phyloP scores from a whole-genome alignment of 768 basidiomycete genomes.

The Candolleomyces efflorescens region DNA sequence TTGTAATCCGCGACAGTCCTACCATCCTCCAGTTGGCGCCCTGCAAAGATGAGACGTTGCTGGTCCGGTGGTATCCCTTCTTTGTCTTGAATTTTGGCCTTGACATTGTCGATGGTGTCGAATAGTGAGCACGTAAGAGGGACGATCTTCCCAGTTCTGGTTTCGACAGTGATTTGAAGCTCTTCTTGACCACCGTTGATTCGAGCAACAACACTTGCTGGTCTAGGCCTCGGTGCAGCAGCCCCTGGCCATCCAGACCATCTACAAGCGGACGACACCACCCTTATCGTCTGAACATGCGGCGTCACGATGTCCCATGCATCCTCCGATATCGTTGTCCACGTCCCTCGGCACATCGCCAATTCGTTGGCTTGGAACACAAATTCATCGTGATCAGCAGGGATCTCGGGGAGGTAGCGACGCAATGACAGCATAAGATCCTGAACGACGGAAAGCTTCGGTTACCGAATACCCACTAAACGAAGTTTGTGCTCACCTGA shows the following conservation, averaged over 20 bases:
- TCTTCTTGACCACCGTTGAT: too few species aligned
- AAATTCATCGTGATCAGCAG: neutral
- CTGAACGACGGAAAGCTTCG: too few species aligned
- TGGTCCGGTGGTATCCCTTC: neutral
- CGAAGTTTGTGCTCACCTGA: too few species aligned
- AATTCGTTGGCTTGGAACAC: neutral
- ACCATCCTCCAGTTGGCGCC: conserved; percentile 86
- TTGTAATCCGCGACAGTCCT: neutral
- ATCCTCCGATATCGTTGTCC: neutral
- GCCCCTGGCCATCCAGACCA: neutral
- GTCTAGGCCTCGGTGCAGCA: neutral
- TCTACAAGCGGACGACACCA: neutral
- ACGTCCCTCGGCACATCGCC: neutral
- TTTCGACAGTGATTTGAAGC: too few species aligned
- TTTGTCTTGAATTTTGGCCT: neutral
- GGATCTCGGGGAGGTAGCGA: too few species aligned
- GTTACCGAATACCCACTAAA: too few species aligned
- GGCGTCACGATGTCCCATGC: neutral
- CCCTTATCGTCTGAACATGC: neutral
- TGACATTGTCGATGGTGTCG: neutral
- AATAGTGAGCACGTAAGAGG: neutral
- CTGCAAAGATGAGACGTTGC: conserved; percentile 88
- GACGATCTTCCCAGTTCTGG: neutral
- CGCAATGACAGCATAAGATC: too few species aligned
- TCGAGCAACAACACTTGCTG: too few species aligned